Percentiles rank a stretch among this genome's conserved stretches.
phyloP scores from a whole-genome alignment of 2,329 filamentous ascomycete species.

The Aspergillus niger region DNA sequence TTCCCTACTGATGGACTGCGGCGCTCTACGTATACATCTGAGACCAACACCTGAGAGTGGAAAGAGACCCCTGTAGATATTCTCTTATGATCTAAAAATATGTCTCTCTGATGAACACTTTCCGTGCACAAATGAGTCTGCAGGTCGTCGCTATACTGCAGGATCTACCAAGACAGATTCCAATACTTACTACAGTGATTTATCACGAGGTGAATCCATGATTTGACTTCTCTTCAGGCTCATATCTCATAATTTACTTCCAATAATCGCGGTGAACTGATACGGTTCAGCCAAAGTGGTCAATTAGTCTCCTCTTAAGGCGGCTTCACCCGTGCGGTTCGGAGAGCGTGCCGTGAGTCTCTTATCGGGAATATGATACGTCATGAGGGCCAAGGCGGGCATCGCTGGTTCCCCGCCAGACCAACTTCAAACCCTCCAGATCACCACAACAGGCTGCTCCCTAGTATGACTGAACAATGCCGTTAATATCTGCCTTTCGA shows the following conservation, averaged over 20 bases:
- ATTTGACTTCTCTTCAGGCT: no score
- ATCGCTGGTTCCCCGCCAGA: conserved; percentile 5
- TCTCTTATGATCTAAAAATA: no score
- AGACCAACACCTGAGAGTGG: no score
- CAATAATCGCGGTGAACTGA: background rate
- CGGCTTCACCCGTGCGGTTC: background rate
- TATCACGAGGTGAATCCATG: no score
- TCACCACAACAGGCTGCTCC: background rate
- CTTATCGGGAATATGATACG: conserved; percentile 7
- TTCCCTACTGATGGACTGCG: background rate
- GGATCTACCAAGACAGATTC: no score
- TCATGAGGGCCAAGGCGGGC: conserved; percentile 11
- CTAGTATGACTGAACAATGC: conserved; percentile 20
- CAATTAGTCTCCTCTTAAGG: background rate
- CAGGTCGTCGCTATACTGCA: no score
- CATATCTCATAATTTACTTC: background rate
- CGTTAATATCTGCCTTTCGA: conserved; percentile 38
- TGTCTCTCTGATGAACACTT: no score
- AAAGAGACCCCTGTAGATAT: no score
- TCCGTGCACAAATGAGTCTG: no score
- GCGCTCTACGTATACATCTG: no score
- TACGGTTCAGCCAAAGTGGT: background rate
- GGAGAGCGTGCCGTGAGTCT: background rate
- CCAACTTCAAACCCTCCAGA: background rate
- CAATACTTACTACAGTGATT: no score